Percentiles rank a stretch among this genome's conserved stretches.
These are phyloP conservation scores for Fusarium oligoseptatum DNA, from an alignment of 2,329 filamentous ascomycete genomes.

Conservation along the genomic window DNA sequence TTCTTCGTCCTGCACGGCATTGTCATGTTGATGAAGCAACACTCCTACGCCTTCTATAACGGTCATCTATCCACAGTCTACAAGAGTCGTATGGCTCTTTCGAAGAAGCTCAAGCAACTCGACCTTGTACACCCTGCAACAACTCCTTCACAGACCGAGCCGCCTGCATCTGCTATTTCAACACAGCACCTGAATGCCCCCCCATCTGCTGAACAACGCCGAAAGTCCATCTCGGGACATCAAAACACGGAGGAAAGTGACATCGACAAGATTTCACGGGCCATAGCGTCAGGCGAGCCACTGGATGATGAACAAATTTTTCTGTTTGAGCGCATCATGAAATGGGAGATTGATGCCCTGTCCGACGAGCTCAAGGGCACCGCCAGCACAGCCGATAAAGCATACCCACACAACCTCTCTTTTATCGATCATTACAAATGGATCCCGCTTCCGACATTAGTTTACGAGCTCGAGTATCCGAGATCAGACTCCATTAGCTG, in stretches of 20 bases:
- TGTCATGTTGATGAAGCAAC: slow-evolving; percentile 87
- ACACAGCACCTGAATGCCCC: slow-evolving; percentile 59
- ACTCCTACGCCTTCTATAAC: slow-evolving; percentile 84
- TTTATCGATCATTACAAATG: slow-evolving; percentile 77
- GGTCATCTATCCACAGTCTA: slow-evolving; percentile 76
- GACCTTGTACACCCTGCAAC: slow-evolving; percentile 64
- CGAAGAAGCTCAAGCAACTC: slow-evolving; percentile 67
- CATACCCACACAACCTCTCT: slow-evolving; percentile 79
- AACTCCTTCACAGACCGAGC: slow-evolving; percentile 58
- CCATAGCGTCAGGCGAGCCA: slow-evolving; percentile 71
- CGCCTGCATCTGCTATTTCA: slow-evolving; percentile 57
- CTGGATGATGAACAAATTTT: slow-evolving; percentile 73
- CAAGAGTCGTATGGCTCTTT: slow-evolving; percentile 61
- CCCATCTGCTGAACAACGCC: slow-evolving; percentile 59
- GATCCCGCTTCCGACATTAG: slow-evolving; percentile 79
- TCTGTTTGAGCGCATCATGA: slow-evolving; percentile 74
- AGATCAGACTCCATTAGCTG: slow-evolving; percentile 76
- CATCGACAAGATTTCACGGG: slow-evolving; percentile 70
- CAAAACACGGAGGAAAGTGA: slow-evolving; percentile 60
- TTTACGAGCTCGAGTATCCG: slow-evolving; percentile 85
- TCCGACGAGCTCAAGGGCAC: slow-evolving; percentile 76
- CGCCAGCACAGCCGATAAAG: slow-evolving; percentile 61
- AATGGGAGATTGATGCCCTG: slow-evolving; percentile 74
- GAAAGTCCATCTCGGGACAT: slow-evolving; percentile 54
- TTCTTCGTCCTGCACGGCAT: slow-evolving; percentile 82